Evolutionary conservation across 257 asterid species (phyloP), one percentile per base, ranked within the genome.

Genomic region (Solanum chmielewskii): DNA sequence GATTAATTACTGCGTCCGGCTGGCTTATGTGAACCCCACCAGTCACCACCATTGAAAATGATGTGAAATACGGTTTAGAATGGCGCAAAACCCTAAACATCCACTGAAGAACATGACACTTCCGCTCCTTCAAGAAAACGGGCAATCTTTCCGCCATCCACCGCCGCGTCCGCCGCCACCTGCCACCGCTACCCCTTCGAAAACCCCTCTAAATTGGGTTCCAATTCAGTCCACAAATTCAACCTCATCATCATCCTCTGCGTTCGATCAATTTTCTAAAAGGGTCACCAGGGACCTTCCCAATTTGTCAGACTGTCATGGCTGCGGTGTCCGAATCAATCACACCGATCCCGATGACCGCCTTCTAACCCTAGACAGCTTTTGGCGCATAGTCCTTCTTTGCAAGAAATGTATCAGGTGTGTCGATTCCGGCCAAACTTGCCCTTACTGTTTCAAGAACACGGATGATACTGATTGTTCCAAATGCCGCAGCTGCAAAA

Each of bases 381-480:
- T 92, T 88, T 97, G 99, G 99, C 94, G 99, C 62, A 90, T 97
- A 82, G 95, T 95, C 49, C 98, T 97, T 60, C 91, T 95, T 83
- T 97, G 99, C 88, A 90, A 87, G 60, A 92, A 88, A 56, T 97
- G 99, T 88, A 90, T 90, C 87, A 89, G 90, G 83, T 71, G 60
- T 81, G 85, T 95, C 37, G 87, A 52, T 69, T 89, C 92, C 41
- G 95, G 95, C 56, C 88, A 90, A 45, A 83, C 91, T 20, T 96
- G 99, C 91, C 77, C 96, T 90, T 97, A 94, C 86, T 97, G 99
- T 90, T 94, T 93, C 87, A 84, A 87, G 15, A 91, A 83, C 86
- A 90, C 93, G n/a, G 91, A 60, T 3, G 86, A 88, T 84, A 89
- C 91, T 14, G 93, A 89, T 77, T 85, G 94, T 74, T 62, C 89